Percentiles rank a stretch among this genome's conserved stretches.
Evolutionary conservation across 768 basidiomycete species (phyloP).

Genomic region (Boletus rufocinnamomeus): DNA sequence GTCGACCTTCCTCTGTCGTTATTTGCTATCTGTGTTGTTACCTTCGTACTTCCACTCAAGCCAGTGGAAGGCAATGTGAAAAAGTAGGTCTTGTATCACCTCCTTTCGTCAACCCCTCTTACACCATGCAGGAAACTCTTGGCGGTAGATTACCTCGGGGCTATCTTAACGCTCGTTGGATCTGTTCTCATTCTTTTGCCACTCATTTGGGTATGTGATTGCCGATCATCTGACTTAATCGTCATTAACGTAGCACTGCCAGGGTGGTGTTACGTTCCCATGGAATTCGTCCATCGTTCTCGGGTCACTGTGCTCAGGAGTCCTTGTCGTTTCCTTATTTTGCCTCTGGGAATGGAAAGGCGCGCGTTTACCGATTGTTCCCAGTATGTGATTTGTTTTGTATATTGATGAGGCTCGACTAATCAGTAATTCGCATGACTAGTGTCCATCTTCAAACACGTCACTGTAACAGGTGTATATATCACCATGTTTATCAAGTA

Average conservation of each 20-base stretch:
- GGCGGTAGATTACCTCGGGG: slow-evolving; percentile 65
- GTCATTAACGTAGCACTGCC: slow-evolving; percentile 4
- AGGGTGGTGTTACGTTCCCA: slow-evolving; percentile 74
- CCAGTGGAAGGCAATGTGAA: slow-evolving; percentile 61
- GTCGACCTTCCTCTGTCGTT: slow-evolving; percentile 64
- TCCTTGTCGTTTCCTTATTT: slow-evolving; percentile 56
- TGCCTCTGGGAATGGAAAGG: slow-evolving; percentile 74
- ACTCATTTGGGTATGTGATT: slow-evolving; percentile 61
- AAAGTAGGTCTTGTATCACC: slow-evolving; percentile 33
- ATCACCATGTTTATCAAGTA: slow-evolving; percentile 70
- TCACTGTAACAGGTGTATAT: slow-evolving; percentile 68
- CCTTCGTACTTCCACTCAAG: slow-evolving; percentile 68
- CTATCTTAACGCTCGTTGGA: slow-evolving; percentile 56
- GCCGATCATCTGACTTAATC: not conserved
- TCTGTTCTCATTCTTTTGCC: slow-evolving; percentile 67
- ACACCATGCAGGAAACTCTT: slow-evolving; percentile 53
- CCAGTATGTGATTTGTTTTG: slow-evolving; percentile 45
- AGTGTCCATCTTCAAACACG: slow-evolving; percentile 74
- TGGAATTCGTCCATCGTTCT: slow-evolving; percentile 71
- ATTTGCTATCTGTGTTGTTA: slow-evolving; percentile 53
- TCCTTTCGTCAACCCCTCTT: not conserved
- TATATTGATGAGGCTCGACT: not conserved
- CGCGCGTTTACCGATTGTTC: slow-evolving; percentile 69
- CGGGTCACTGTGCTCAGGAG: slow-evolving; percentile 56
- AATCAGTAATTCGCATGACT: not conserved